A percentile compares a stretch with the other conserved stretches of the same genome.
Conservation (phyloP, 805 yeast species). For the Brettanomyces naardenensis region DNA sequence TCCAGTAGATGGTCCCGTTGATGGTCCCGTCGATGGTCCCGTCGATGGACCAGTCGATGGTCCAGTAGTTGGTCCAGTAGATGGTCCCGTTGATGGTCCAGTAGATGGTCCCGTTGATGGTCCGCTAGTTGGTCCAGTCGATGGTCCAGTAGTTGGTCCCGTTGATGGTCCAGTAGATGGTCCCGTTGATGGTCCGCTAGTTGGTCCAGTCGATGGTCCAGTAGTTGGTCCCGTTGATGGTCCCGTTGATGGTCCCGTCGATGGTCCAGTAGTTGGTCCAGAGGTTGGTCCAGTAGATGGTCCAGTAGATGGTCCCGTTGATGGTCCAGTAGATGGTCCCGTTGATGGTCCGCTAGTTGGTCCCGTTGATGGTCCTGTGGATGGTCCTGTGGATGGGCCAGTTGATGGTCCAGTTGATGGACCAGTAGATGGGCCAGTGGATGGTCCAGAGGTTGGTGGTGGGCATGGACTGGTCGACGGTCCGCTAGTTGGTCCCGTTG, state of each 20-base stretch:
- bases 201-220: background rate
- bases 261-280: no score
- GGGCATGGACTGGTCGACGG: no score
- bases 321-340: no score
- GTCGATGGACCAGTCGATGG: background rate
- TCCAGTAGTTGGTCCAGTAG: background rate
- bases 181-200: background rate
- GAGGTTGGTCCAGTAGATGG: no score
- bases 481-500: no score
- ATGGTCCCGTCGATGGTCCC: background rate
- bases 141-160: background rate
- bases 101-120: background rate
- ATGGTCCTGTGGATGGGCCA: no score
- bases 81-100: background rate
- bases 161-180: background rate
- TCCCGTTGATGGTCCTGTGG: no score
- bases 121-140: background rate
- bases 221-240: background rate
- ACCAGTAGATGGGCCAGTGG: no score
- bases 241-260: background rate
- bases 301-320: no score
- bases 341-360: no score
- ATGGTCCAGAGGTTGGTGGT: no score
- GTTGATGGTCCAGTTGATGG: no score
- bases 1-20: background rate